Conservation (phyloP, 2,329 filamentous ascomycete genomes). For the Nigrospora oryzae region DNA sequence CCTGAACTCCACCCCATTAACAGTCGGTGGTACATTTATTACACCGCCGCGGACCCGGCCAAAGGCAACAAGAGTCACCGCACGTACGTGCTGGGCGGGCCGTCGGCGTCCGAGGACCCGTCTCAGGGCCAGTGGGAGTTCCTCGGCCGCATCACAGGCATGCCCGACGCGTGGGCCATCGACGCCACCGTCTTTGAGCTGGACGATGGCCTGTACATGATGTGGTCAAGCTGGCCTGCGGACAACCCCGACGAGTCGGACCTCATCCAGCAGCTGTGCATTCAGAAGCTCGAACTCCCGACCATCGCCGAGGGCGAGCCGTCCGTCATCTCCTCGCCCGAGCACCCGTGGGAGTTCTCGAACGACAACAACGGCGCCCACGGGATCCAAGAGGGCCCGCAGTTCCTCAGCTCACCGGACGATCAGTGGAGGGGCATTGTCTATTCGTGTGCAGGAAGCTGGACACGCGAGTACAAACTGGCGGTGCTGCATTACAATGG, state of each 20-base stretch:
- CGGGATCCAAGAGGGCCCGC: constrained; percentile 23
- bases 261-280: constrained; percentile 18
- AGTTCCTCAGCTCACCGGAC: constrained; percentile 19
- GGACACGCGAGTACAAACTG: constrained; percentile 25
- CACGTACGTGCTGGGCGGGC: constrained; percentile 22
- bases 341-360: constrained; percentile 20
- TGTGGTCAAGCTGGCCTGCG: constrained; percentile 22
- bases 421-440: constrained; percentile 19
- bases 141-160: constrained; percentile 16
- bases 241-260: constrained; percentile 10
- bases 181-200: constrained; percentile 22
- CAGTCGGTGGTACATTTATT: constrained; percentile 24
- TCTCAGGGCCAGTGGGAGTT: constrained; percentile 20
- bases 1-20: constrained; percentile 20
- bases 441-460: constrained; percentile 20
- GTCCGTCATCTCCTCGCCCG: constrained; percentile 12
- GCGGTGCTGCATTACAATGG: constrained; percentile 16
- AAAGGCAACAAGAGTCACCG: constrained; percentile 21
- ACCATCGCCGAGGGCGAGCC: constrained; percentile 11
- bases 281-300: constrained; percentile 16
- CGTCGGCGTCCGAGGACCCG: constrained; percentile 15
- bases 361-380: constrained; percentile 16
- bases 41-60: constrained; percentile 17
- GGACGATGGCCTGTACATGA: constrained; percentile 16
- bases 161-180: constrained; percentile 22